Evolutionary conservation across 169 alveolate genomes (phyloP), one percentile per base, ranked within the genome.

Genomic region (Sarcocystis neurona): DNA sequence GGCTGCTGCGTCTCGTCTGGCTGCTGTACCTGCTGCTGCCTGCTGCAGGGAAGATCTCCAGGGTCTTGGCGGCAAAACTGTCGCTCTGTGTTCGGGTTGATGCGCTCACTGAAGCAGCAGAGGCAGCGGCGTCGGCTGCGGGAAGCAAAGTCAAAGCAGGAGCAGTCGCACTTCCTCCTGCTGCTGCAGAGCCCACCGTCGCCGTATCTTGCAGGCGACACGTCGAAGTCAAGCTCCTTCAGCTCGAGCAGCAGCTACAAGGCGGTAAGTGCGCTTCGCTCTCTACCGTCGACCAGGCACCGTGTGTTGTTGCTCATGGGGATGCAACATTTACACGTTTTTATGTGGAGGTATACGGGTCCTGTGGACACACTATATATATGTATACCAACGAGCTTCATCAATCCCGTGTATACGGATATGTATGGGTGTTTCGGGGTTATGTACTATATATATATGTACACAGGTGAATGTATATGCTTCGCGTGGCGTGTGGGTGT

Each of bases 61-160:
- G 99, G 88, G 97, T 99, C 63, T 92, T 99, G 74, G 99, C 99
- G 48, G 99, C 99, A 47, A 99, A 99, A 94, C 97, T 99, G 60
- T 98, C 99, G 48, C 96, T 99, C 46, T 98, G 99, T 80, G 96
- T 97, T 37, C 97, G 99, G 88, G 99, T 98, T 34, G 99, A 99
- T 94, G 99, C 99, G 47, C 95, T 98, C n/a, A 93, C 94, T 8
- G 95, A 94, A 20, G 87, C 87, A 18, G 91, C 84, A 8, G 91
- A 84, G 27, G 63, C 91, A 44, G 90, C 94, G 6, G 94, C 90
- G 1, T 90, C 91, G 41, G 90, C 79, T 43, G 90, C 86, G 1
- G 90, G 85, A 27, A 66, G 34, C 6, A 34, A 53, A 30, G 86
- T 48, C 75, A 53, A 20, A 2, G 82, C 70, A 3, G 84, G 58